Evolutionary conservation across 2,329 filamentous ascomycete genomes (phyloP).

Genomic region (Clarireedia monteithiana): DNA sequence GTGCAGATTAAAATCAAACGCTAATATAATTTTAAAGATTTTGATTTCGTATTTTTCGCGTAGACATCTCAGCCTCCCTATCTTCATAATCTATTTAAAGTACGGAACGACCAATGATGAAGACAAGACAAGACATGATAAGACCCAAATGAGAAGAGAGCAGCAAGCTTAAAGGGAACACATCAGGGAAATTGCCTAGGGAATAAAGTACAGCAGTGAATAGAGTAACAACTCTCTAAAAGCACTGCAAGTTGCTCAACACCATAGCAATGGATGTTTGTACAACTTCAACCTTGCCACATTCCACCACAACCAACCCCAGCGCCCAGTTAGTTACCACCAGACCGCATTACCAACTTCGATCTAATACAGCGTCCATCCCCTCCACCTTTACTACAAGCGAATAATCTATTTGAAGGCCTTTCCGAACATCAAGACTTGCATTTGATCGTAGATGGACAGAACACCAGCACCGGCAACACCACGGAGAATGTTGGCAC

Average conservation of each 20-base stretch:
- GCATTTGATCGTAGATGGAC: constrained; percentile 99
- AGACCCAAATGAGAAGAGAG: constrained; percentile 8
- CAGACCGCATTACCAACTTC: constrained; percentile 9
- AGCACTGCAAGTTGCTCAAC: constrained; percentile 29
- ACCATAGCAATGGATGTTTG: constrained; percentile 29
- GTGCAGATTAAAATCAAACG: not conserved
- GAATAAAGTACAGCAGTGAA: constrained; percentile 33
- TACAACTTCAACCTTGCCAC: constrained; percentile 28
- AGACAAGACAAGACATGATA: too few relatives aligned
- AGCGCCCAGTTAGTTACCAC: constrained; percentile 18
- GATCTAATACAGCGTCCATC: not conserved
- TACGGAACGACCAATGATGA: too few relatives aligned
- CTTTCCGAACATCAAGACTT: constrained; percentile 99
- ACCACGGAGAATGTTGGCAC: constrained; percentile 99
- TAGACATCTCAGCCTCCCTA: not conserved
- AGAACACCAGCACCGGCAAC: constrained; percentile 99
- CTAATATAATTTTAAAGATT: not conserved
- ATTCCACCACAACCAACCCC: constrained; percentile 16
- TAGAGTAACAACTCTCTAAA: constrained; percentile 17
- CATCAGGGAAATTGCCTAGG: constrained; percentile 31
- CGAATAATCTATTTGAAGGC: constrained; percentile 67
- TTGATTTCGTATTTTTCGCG: not conserved
- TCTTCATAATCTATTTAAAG: constrained; percentile 3
- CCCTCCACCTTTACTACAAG: constrained; percentile 20
- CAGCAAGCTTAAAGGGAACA: constrained; percentile 25